A percentile compares a stretch with the other conserved stretches of the same genome.
Evolutionary conservation across 768 basidiomycete genomes (phyloP).

Genomic region (Porpolomopsis calyptriformis): DNA sequence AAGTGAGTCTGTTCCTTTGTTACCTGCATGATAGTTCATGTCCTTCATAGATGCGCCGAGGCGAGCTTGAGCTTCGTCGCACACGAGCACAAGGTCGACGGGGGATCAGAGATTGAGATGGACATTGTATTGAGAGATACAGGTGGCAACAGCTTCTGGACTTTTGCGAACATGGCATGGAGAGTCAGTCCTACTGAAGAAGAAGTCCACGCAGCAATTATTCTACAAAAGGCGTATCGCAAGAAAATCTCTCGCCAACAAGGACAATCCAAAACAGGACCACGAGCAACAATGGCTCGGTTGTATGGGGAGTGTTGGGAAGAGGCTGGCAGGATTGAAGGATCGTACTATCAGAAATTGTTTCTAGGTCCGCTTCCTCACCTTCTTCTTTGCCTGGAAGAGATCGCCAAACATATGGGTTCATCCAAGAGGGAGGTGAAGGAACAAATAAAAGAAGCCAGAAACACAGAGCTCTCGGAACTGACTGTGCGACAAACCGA

Average conservation of each 20-base stretch:
- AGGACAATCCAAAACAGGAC: neutral
- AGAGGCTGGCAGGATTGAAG: neutral
- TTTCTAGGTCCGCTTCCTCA: conserved; percentile 31
- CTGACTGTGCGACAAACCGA: too few species aligned
- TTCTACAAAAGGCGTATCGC: neutral
- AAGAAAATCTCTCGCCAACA: neutral
- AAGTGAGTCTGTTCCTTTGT: too few species aligned
- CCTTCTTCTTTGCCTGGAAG: conserved; percentile 31
- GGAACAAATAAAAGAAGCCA: too few species aligned
- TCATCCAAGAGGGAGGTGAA: too few species aligned
- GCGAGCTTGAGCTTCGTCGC: too few species aligned
- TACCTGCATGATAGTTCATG: too few species aligned
- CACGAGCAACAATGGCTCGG: neutral
- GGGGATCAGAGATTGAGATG: too few species aligned
- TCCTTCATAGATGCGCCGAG: too few species aligned
- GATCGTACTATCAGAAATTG: conserved; percentile 18
- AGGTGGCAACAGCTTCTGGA: too few species aligned
- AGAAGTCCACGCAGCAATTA: neutral
- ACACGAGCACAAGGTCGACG: too few species aligned
- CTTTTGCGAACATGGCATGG: neutral
- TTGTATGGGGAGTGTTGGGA: neutral
- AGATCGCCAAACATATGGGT: neutral
- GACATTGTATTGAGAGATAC: too few species aligned
- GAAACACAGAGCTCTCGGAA: too few species aligned
- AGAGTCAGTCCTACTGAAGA: neutral